phyloP scores from a whole-genome alignment of 495 filamentous ascomycete species.

The Thermothielavioides terrestris region DNA sequence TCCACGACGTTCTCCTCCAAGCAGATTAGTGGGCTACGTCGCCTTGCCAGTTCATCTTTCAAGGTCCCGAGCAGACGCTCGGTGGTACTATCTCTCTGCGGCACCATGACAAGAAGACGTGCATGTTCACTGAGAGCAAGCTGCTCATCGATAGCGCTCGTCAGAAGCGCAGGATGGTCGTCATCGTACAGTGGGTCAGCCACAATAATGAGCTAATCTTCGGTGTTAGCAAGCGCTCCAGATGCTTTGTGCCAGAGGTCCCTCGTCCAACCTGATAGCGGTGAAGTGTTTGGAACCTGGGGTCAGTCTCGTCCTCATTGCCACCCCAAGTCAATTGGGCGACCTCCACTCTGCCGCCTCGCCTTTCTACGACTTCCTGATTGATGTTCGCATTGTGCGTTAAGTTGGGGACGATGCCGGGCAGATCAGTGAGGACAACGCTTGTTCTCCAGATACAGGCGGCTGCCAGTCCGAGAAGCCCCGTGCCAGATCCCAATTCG shows the following conservation, averaged over 20 bases:
- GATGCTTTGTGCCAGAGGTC: neutral
- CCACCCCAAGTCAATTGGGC: slow-evolving; percentile 38
- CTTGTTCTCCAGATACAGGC: slow-evolving; percentile 33
- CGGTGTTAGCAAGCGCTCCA: neutral
- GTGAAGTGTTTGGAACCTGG: slow-evolving; percentile 24
- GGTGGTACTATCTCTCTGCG: slow-evolving; percentile 35
- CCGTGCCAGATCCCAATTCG: slow-evolving; percentile 59
- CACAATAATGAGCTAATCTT: slow-evolving; percentile 32
- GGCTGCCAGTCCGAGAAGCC: slow-evolving; percentile 49
- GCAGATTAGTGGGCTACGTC: slow-evolving; percentile 18
- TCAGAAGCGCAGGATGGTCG: slow-evolving; percentile 36
- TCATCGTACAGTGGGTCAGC: slow-evolving; percentile 43
- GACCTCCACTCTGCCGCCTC: slow-evolving; percentile 30
- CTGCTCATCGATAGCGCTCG: slow-evolving; percentile 34
- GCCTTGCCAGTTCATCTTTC: slow-evolving; percentile 16
- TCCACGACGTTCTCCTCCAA: slow-evolving; percentile 28
- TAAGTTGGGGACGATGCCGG: slow-evolving; percentile 38
- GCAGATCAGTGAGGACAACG: slow-evolving; percentile 41
- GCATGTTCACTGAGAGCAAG: slow-evolving; percentile 27
- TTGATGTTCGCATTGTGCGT: slow-evolving; percentile 33
- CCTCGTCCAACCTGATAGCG: slow-evolving; percentile 30
- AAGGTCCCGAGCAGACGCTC: slow-evolving; percentile 25
- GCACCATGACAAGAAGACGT: slow-evolving; percentile 38
- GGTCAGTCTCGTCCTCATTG: slow-evolving; percentile 20
- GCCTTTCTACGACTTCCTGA: slow-evolving; percentile 19